These are phyloP conservation scores for Spencermartinsiella europaea DNA, from an alignment of 805 yeast species.

Conservation along the genomic window DNA sequence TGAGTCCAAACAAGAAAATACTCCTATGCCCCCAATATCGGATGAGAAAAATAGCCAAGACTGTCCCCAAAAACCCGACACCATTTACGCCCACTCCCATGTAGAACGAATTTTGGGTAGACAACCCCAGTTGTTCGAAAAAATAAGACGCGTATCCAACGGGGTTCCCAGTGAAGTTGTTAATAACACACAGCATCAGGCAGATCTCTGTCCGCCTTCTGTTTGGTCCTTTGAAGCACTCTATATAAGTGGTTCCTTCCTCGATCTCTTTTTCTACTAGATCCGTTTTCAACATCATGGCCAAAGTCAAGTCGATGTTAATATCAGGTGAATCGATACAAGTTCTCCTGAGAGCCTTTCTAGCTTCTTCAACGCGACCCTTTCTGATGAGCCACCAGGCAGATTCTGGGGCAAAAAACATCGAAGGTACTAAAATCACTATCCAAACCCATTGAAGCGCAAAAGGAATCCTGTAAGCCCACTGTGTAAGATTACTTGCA, in stretches of 20 bases:
- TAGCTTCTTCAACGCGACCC: slow-evolving; percentile 40
- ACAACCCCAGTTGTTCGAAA: slow-evolving; percentile 38
- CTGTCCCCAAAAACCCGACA: slow-evolving; percentile 28
- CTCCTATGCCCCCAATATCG: slow-evolving; percentile 20
- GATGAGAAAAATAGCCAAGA: slow-evolving; percentile 13
- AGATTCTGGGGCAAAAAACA: slow-evolving; percentile 46
- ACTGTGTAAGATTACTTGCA: slow-evolving; percentile 22
- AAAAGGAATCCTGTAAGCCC: slow-evolving; percentile 50
- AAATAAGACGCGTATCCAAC: slow-evolving; percentile 38
- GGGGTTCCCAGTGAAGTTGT: slow-evolving; percentile 34
- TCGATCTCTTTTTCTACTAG: slow-evolving; percentile 8
- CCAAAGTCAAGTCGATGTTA: slow-evolving; percentile 1
- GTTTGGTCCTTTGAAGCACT: slow-evolving; percentile 13
- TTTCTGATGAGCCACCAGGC: slow-evolving; percentile 52
- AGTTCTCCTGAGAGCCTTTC: slow-evolving; percentile 36
- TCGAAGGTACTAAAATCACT: slow-evolving; percentile 37
- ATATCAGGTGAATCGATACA: slow-evolving; percentile 23
- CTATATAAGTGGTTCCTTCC: slow-evolving; percentile 7
- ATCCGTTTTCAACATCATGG: slow-evolving; percentile 34
- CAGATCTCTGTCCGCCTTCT: slow-evolving; percentile 33
- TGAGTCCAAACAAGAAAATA: slow-evolving; percentile 17
- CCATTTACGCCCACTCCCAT: slow-evolving; percentile 28
- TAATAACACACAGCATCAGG: slow-evolving; percentile 37
- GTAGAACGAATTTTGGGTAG: slow-evolving; percentile 34
- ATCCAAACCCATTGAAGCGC: slow-evolving; percentile 61